Evolutionary conservation across 73 alveolate species (phyloP).

Genomic region (Effrenium voratum): DNA sequence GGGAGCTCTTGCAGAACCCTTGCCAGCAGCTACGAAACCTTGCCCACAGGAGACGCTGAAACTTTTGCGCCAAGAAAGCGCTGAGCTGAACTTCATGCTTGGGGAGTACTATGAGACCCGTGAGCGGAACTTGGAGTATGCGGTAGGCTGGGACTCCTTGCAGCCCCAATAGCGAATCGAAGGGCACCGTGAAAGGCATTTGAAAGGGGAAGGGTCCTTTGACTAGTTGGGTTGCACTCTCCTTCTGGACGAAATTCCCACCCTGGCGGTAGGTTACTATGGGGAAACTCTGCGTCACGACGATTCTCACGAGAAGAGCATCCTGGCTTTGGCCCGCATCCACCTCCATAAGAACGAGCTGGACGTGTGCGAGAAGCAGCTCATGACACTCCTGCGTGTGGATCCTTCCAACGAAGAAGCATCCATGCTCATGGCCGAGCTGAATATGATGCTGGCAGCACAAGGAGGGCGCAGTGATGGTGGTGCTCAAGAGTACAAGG

Average conservation of each 20-base stretch:
- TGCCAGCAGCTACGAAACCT: too few relatives aligned
- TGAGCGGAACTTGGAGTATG: conserved; percentile 95
- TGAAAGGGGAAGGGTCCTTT: too few relatives aligned
- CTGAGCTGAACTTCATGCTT: conserved; percentile 96
- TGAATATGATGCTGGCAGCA: conserved; percentile 94
- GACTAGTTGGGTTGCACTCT: too few relatives aligned
- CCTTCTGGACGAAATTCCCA: neutral
- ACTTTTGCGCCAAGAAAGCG: conserved; percentile 95
- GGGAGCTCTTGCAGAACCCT: too few relatives aligned
- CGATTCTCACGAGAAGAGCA: conserved; percentile 91
- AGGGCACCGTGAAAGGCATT: too few relatives aligned
- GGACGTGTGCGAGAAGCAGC: conserved; percentile 95
- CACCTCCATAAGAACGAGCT: conserved; percentile 95
- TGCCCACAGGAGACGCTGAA: conserved; percentile 73
- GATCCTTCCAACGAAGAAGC: conserved; percentile 96
- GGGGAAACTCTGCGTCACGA: conserved; percentile 82
- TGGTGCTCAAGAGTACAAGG: conserved; percentile 73
- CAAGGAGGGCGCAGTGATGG: conserved; percentile 89
- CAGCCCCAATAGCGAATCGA: too few relatives aligned
- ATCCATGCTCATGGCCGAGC: conserved; percentile 96
- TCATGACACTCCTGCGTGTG: conserved; percentile 95
- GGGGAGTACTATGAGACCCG: conserved; percentile 96
- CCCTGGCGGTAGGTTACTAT: conserved; percentile 30
- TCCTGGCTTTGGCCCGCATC: conserved; percentile 90
- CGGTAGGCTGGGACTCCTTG: too few relatives aligned